Base-by-base conservation (phyloP, 768 basidiomycete species). In the Termitomyces sp. region DNA sequence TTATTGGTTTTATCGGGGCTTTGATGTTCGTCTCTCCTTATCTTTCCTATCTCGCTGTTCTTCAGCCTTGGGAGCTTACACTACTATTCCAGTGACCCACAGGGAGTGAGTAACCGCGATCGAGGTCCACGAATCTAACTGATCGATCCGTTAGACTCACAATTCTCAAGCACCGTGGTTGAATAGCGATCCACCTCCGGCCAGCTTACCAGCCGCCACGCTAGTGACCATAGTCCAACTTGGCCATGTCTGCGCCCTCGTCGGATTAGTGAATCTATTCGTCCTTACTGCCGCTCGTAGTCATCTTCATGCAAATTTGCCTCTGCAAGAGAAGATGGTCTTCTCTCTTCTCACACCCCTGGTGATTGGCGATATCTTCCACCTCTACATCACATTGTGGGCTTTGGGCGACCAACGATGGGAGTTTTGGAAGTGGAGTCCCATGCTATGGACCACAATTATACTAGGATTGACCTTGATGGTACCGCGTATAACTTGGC, bases 161-260 rank as follows among this genome's bases (percentile, higher is more conserved):
- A 86, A 89, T 64, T 69, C 77, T 45, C 89, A 91, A 70, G 89
- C 89, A 2, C 87, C 89, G 26, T 90, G 89, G 89, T 77, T 83
- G 23, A 49, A 68, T 23, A 69, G 71, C 55, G 71, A 61, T 42
- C 65, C 72, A 6, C 82, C 86, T 37, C 79, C 81, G 15, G 63
- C 70, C 35, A 71, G 64, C 33, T 74, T 89, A 17, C 82, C 85
- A 1, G 76, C 65, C 35, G 88, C 89, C 1, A 84, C 88, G 12
- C 67, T 81, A 23, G 85, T 91, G 49, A 88, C 87, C 1, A 72
- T 88, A 58, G 70, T 87, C 46, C 89, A 91, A 65, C 84, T 91
- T 53, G 87, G 85, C 1, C 86, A 91, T 62, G 87, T 87, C 50
- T 89, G 87, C 62, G 86, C 82, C 41, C 82, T 91, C 28, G 68